A percentile compares a stretch with the other conserved stretches of the same genome.
Evolutionary conservation across 805 yeast genomes (phyloP).

Genomic region (Wickerhamiella dianesei): DNA sequence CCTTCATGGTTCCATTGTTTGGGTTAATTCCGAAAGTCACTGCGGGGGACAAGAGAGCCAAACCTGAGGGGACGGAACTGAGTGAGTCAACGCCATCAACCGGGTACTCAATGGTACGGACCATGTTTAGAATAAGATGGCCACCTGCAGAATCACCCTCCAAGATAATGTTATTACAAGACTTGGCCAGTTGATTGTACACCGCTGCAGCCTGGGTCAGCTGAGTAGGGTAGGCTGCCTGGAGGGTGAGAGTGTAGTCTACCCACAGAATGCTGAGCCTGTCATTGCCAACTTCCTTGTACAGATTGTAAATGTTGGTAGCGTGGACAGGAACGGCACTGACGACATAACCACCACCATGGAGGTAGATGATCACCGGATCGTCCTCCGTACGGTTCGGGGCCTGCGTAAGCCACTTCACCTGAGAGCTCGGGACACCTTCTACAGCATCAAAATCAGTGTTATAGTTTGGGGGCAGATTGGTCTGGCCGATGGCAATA

Average conservation of each 20-base stretch:
- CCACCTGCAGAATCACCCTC: constrained; percentile 26
- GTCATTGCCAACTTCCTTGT: constrained; percentile 4
- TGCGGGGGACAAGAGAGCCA: constrained; percentile 4
- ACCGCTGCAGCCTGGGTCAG: constrained; percentile 15
- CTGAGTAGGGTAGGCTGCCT: constrained; percentile 20
- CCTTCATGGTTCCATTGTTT: background rate
- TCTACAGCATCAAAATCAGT: constrained; percentile 2
- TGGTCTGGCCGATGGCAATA: background rate
- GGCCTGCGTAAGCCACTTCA: constrained; percentile 15
- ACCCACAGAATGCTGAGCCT: constrained; percentile 18
- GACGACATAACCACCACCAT: constrained; percentile 20
- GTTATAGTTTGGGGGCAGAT: constrained; percentile 6
- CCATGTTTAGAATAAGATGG: constrained; percentile 15
- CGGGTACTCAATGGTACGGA: constrained; percentile 3
- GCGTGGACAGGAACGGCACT: constrained; percentile 5
- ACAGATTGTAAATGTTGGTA: constrained; percentile 3
- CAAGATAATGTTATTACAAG: constrained; percentile 15
- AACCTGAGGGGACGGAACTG: background rate
- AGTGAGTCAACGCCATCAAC: constrained; percentile 4
- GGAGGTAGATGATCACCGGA: constrained; percentile 17
- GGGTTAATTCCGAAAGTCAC: background rate
- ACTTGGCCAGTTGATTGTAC: constrained; percentile 14
- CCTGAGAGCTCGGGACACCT: constrained; percentile 1
- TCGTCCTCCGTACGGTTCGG: constrained; percentile 12
- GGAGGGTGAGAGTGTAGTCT: constrained; percentile 20